A percentile compares a stretch with the other conserved stretches of the same genome.
Evolutionary conservation across 2,329 filamentous ascomycete species (phyloP).

Genomic region (Phialemonium atrogriseum): DNA sequence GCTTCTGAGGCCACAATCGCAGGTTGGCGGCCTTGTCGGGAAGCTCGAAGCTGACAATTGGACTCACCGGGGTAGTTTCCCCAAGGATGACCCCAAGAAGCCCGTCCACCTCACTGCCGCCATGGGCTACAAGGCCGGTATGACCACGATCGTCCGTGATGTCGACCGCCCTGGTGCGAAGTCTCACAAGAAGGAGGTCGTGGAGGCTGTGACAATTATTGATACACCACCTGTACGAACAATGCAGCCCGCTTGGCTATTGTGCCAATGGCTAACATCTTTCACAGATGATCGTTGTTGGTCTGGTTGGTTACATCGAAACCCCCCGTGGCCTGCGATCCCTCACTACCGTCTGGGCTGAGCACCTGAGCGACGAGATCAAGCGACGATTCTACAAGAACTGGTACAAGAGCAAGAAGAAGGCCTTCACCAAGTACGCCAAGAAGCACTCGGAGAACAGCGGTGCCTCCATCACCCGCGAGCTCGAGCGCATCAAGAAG

Average conservation of each 20-base stretch:
- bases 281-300: constrained; percentile 95
- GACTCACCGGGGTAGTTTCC: constrained; percentile 59
- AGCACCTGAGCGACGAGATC: constrained; percentile 97
- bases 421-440: constrained; percentile 99
- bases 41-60: constrained; percentile 12
- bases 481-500: constrained; percentile 99
- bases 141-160: constrained; percentile 99
- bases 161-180: constrained; percentile 98
- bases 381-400: constrained; percentile 99
- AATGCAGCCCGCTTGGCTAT: constrained; percentile 72
- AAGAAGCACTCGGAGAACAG: constrained; percentile 98
- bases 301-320: constrained; percentile 99
- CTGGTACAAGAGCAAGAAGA: constrained; percentile 99
- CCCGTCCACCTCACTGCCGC: constrained; percentile 95
- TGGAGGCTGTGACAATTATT: constrained; percentile 81
- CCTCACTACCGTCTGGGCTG: constrained; percentile 98
- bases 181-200: constrained; percentile 98
- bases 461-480: constrained; percentile 85
- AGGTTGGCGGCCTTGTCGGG: not conserved
- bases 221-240: constrained; percentile 92
- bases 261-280: constrained; percentile 66
- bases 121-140: constrained; percentile 99
- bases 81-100: constrained; percentile 99
- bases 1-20: not conserved
- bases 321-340: constrained; percentile 98